Conservation (phyloP, 306 rosid species). For the Prunus mume region DNA sequence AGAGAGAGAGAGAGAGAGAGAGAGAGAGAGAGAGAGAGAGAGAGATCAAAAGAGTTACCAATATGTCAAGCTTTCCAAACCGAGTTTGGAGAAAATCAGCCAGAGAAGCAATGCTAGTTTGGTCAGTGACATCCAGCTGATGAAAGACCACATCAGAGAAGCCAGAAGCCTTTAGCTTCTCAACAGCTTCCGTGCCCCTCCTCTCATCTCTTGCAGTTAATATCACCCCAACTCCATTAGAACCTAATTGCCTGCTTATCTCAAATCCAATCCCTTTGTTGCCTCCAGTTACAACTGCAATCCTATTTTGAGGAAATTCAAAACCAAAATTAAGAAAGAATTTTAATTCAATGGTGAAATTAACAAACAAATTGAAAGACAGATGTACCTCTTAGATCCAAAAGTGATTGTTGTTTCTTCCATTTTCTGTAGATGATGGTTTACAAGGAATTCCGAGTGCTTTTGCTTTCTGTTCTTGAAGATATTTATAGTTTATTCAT, state of each 20-base stretch:
- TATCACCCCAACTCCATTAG: slow-evolving; percentile 15
- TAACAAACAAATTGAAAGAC: not conserved
- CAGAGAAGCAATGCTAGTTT: slow-evolving; percentile 11
- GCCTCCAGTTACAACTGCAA: slow-evolving; percentile 25
- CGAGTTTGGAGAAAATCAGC: not conserved
- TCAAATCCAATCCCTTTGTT: slow-evolving; percentile 25
- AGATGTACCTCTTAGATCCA: not conserved
- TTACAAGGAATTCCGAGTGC: not conserved
- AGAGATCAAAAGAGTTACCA: not conserved
- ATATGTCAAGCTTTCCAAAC: slow-evolving; percentile 13
- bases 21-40: not conserved
- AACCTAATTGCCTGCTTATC: slow-evolving; percentile 8
- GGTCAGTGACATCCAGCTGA: slow-evolving; percentile 4
- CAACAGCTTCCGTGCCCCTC: slow-evolving; percentile 20
- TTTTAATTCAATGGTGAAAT: not conserved
- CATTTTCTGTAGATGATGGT: not conserved
- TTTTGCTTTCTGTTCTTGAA: not conserved
- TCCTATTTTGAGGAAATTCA: not conserved
- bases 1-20: not conserved
- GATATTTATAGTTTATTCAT: not conserved
- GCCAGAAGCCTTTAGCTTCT: not conserved
- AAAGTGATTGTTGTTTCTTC: not conserved
- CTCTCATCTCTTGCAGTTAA: slow-evolving; percentile 13
- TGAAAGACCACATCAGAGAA: slow-evolving; percentile 12
- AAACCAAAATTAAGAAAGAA: not conserved